Evolutionary conservation across 441 rosid species (phyloP), one percentile per base, ranked within the genome.

Genomic region (Populus tomentosa): DNA sequence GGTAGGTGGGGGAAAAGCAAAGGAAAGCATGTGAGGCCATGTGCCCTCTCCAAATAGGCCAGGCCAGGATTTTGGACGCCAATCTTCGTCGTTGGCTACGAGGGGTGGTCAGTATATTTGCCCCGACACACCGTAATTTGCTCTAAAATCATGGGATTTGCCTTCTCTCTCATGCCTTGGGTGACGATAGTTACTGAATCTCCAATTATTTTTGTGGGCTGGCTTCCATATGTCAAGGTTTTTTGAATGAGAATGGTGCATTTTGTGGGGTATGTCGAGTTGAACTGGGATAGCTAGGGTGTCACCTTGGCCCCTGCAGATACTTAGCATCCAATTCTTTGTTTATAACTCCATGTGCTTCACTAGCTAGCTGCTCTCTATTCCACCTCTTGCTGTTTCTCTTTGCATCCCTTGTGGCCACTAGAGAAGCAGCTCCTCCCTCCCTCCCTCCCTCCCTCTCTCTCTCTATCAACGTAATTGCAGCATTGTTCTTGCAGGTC

Each of bases 1-100:
- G 14, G 21, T 18, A 35, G 21, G 11, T 36, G 11, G 18, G 33
- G 5, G 33, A 26, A 70, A 46, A 26, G 35, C 18, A 4, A 36
- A 35, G 18, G 35, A 63, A 35, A 35, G 69, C 69, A 73, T 21
- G 69, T 73, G 76, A 73, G 50, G 76, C 35, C 76, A 62, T 23
- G 69, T 73, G 69, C 33, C 69, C 7, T 7, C 50, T 61, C 13
- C 67, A 72, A 61, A 33, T 9, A 35, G 75, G 35, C 53, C 63
- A 69, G 9, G 1, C 75, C n/a, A 72, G 10, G 33, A 32, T 33
- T 21, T 35, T 62, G 56, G n/a, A 73, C 50, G 16, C 64, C 56
- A 36, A 62, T 62, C 35, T 73, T 36, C 32, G 1, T 62, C 7
- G 13, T 36, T 62, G 69, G 32, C n/a, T 4, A 3, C 13, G 20